A percentile compares a stretch with the other conserved stretches of the same genome.
Conservation (phyloP, 192 early-diverging fungal species). For the Phlyctochytrium planicorne region DNA sequence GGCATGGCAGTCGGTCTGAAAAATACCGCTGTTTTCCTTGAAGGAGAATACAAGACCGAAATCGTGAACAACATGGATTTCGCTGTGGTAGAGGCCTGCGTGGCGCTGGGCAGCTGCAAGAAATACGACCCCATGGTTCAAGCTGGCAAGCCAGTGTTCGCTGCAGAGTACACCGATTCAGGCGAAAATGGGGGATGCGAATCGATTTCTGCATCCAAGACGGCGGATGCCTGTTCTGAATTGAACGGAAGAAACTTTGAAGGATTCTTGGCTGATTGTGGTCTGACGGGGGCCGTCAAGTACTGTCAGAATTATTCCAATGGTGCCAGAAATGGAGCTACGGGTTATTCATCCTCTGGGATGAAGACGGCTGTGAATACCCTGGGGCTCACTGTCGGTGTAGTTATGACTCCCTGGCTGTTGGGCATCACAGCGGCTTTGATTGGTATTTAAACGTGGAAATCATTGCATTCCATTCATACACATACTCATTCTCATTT, state of each 20-base stretch:
- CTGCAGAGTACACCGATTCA: conserved; percentile 16
- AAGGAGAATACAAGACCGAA: not conserved
- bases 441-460: no score
- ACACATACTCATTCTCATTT: no score
- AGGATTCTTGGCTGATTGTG: conserved; percentile 12
- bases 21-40: conserved; percentile 3
- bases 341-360: not conserved
- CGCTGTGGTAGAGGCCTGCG: conserved; percentile 14
- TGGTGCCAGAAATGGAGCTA: not conserved
- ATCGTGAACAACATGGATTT: conserved; percentile 1
- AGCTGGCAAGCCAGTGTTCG: conserved; percentile 25
- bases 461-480: no score
- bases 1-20: conserved; percentile 23
- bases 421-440: no score
- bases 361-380: no score
- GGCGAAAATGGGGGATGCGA: conserved; percentile 19
- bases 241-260: conserved; percentile 17
- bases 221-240: not conserved
- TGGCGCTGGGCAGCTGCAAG: not conserved
- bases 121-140: conserved; percentile 10
- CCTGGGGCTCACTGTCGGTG: no score
- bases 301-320: not conserved
- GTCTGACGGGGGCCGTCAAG: not conserved
- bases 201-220: not conserved
- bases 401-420: no score